Evolutionary conservation across 345 rosid genomes (phyloP).

Genomic region (Citrus maxima): DNA sequence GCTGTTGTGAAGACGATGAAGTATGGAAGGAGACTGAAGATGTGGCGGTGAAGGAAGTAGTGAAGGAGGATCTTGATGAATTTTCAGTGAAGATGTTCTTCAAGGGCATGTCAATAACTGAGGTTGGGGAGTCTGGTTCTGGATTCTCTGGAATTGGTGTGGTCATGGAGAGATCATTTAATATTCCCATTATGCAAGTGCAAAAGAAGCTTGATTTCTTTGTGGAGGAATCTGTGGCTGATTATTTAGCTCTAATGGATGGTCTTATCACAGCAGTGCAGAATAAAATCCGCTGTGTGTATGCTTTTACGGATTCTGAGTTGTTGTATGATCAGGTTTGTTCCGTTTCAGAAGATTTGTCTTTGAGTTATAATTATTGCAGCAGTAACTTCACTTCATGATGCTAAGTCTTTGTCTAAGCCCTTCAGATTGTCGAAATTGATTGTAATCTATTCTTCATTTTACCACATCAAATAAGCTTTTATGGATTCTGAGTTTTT

Average conservation of each 20-base stretch:
- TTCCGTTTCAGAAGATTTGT: background rate
- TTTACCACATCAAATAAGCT: background rate
- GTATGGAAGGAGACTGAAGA: constrained; percentile 81
- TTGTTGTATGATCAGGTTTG: constrained; percentile 72
- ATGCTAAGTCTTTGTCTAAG: background rate
- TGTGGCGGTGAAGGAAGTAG: constrained; percentile 25
- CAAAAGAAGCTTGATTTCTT: constrained; percentile 89
- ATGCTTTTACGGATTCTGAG: constrained; percentile 76
- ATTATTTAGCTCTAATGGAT: constrained; percentile 84
- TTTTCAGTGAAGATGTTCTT: constrained; percentile 85
- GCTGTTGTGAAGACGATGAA: constrained; percentile 92
- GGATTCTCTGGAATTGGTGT: constrained; percentile 90
- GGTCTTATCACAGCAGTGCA: constrained; percentile 71
- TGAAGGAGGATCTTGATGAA: constrained; percentile 47
- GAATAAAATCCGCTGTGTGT: constrained; percentile 51
- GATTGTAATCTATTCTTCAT: background rate
- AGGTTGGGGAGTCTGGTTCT: constrained; percentile 45
- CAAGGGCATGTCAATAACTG: constrained; percentile 70
- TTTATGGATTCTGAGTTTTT: constrained; percentile 48
- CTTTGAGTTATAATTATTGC: background rate
- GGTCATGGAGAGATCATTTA: constrained; percentile 62
- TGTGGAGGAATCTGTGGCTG: constrained; percentile 78
- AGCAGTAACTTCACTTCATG: background rate
- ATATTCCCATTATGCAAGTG: constrained; percentile 57
- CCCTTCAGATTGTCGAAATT: background rate